Conservation (phyloP, 495 filamentous ascomycete genomes). For the Penicillium angulare region DNA sequence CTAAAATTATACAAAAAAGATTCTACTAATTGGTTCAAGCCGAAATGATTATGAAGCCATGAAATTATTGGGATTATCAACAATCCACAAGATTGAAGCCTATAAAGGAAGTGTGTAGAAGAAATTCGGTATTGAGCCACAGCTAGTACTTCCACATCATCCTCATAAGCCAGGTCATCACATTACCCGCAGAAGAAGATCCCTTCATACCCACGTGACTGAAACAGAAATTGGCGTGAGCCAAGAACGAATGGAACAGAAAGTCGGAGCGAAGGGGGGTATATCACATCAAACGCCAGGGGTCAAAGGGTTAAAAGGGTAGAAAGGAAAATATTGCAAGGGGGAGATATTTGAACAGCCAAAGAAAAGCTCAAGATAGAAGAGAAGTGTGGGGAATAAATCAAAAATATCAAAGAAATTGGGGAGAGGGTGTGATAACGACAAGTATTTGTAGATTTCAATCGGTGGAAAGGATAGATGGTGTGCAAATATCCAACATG, state of each 20-base stretch:
- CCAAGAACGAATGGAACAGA: slow-evolving; percentile 22
- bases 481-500: neutral
- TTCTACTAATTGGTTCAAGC: too few relatives aligned
- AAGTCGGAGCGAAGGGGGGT: slow-evolving; percentile 38
- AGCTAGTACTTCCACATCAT: neutral
- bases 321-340: neutral
- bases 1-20: too few relatives aligned
- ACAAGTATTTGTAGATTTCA: neutral
- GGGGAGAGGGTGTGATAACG: neutral
- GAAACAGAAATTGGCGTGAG: slow-evolving; percentile 16
- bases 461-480: neutral
- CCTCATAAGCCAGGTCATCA: slow-evolving; percentile 2
- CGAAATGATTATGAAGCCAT: too few relatives aligned
- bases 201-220: slow-evolving; percentile 22
- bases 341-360: slow-evolving; percentile 6
- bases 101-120: slow-evolving; percentile 4
- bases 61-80: too few relatives aligned
- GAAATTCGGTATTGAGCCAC: slow-evolving; percentile 5
- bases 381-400: neutral
- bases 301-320: slow-evolving; percentile 21
- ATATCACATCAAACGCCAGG: slow-evolving; percentile 52
- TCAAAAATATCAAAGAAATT: neutral
- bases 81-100: slow-evolving; percentile 3
- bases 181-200: neutral
- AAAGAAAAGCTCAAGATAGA: slow-evolving; percentile 8